A percentile compares a stretch with the other conserved stretches of the same genome.
Conservation (phyloP, 2,329 filamentous ascomycete species). For the Penicillium fuscoglaucum region DNA sequence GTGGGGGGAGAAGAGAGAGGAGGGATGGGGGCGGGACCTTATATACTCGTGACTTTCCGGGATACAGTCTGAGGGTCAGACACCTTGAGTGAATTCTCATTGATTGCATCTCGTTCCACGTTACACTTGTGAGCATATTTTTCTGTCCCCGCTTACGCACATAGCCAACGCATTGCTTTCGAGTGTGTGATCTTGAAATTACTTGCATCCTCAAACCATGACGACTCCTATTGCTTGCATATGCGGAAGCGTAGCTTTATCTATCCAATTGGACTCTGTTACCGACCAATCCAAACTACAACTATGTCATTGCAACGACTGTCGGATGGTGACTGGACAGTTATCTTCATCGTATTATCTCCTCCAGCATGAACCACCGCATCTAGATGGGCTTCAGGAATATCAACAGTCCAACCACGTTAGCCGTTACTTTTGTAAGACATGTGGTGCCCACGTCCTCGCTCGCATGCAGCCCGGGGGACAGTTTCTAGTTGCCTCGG, state of each 20-base stretch:
- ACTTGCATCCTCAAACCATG: constrained; percentile 10
- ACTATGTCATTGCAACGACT: constrained; percentile 56
- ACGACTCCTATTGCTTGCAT: constrained; percentile 30
- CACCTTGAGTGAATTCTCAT: constrained; percentile 1
- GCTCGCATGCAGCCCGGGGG: constrained; percentile 25
- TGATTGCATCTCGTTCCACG: constrained; percentile 1
- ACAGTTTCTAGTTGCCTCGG: constrained; percentile 38
- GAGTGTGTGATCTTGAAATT: background rate
- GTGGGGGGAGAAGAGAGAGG: constrained; percentile 6
- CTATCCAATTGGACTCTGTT: constrained; percentile 26
- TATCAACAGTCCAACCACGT: constrained; percentile 48
- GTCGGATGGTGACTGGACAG: constrained; percentile 51
- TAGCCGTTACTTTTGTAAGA: constrained; percentile 52
- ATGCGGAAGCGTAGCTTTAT: constrained; percentile 28
- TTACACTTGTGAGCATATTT: constrained; percentile 25
- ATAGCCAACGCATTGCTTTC: constrained; percentile 18
- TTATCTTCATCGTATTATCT: constrained; percentile 48
- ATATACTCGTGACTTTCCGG: constrained; percentile 29
- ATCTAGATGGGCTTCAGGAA: constrained; percentile 39
- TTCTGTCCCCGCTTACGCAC: constrained; percentile 28
- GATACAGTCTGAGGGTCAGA: background rate
- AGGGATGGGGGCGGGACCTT: constrained; percentile 18
- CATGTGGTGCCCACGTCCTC: constrained; percentile 51
- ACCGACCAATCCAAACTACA: constrained; percentile 27
- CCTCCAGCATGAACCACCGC: constrained; percentile 38